Conservation (phyloP, 108 stramenopile genomes). For the Thalassiosira profunda region DNA sequence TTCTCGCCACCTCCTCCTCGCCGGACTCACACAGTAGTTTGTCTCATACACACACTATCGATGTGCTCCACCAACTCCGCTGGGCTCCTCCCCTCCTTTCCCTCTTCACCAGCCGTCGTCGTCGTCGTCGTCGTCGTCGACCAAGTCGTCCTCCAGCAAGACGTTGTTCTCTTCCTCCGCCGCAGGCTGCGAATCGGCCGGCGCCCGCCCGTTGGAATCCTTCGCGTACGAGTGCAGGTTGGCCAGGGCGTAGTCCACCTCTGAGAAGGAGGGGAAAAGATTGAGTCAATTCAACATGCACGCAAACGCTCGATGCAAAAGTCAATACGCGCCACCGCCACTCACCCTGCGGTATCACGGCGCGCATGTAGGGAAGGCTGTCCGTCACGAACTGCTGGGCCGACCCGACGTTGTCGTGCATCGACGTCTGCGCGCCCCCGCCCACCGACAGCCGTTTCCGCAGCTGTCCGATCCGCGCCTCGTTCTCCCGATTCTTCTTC, state of each 20-base stretch:
- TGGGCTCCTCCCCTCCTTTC: too few species aligned
- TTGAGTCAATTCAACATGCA: not conserved
- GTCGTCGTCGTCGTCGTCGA: slow-evolving; percentile 45
- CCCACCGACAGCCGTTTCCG: slow-evolving; percentile 44
- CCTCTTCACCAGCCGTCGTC: too few species aligned
- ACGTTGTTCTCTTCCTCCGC: slow-evolving; percentile 3
- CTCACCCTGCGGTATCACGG: slow-evolving; percentile 57
- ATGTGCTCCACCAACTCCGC: too few species aligned
- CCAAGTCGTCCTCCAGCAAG: slow-evolving; percentile 40
- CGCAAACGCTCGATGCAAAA: not conserved
- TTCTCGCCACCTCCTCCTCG: too few species aligned
- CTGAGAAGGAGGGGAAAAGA: slow-evolving; percentile 21
- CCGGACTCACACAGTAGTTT: too few species aligned
- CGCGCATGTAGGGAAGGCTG: slow-evolving; percentile 58
- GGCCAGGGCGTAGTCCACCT: slow-evolving; percentile 58
- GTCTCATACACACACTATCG: too few species aligned
- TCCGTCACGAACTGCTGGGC: slow-evolving; percentile 65
- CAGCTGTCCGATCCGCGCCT: slow-evolving; percentile 54
- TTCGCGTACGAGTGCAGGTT: slow-evolving; percentile 60
- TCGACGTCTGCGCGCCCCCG: slow-evolving; percentile 13
- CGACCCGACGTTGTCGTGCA: slow-evolving; percentile 42
- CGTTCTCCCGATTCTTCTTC: slow-evolving; percentile 67
- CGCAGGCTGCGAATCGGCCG: not conserved
- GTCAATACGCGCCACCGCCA: not conserved
- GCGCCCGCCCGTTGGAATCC: slow-evolving; percentile 14